These are phyloP conservation scores for Aspergillus intermedius DNA, from an alignment of 2,329 filamentous ascomycete genomes.

Conservation along the genomic window DNA sequence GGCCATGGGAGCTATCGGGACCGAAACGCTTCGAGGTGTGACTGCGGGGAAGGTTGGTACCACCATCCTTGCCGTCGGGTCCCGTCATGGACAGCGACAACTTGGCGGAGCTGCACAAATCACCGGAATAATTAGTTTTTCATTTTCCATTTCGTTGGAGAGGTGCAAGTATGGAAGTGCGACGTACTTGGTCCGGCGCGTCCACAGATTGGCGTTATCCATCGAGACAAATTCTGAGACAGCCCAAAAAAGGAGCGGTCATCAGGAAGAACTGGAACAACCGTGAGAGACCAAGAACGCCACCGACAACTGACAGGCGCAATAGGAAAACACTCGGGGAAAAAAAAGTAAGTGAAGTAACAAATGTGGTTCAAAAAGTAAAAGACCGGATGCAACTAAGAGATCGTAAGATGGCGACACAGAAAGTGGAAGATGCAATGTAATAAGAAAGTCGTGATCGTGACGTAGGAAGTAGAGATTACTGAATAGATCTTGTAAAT, in stretches of 20 bases:
- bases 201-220: conserved; percentile 48
- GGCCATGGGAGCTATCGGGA: conserved; percentile 65
- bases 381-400: neutral
- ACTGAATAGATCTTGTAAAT: too few relatives aligned
- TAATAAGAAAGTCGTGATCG: conserved; percentile 15
- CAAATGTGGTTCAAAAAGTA: neutral
- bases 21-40: conserved; percentile 68
- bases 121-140: conserved; percentile 15
- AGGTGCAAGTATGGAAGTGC: neutral
- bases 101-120: conserved; percentile 64
- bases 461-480: conserved; percentile 7
- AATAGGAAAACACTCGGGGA: neutral
- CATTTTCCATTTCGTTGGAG: neutral
- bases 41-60: conserved; percentile 54
- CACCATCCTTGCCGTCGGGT: conserved; percentile 44
- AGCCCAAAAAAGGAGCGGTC: conserved; percentile 32
- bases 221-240: conserved; percentile 33
- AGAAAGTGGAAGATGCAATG: conserved; percentile 2
- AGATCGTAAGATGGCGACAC: conserved; percentile 3
- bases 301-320: conserved; percentile 1
- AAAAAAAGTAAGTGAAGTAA: conserved; percentile 7
- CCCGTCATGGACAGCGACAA: conserved; percentile 77
- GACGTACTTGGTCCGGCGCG: conserved; percentile 43
- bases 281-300: neutral
- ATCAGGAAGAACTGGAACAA: conserved; percentile 22